phyloP scores from a whole-genome alignment of 768 basidiomycete genomes.

The Boletellus ananas region DNA sequence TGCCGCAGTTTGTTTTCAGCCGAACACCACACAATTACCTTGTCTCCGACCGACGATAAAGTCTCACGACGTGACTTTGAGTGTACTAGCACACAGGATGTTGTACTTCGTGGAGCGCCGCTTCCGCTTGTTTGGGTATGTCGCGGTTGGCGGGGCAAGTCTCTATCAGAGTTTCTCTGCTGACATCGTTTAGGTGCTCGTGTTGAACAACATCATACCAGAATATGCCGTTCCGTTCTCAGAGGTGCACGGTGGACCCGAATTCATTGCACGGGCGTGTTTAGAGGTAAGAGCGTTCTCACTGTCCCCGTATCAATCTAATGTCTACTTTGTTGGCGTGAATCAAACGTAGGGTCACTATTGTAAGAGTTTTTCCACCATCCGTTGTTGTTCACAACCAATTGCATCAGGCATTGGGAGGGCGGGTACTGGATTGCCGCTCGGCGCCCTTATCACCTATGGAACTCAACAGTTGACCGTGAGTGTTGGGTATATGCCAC shows the following conservation, averaged over 20 bases:
- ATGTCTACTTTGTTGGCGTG: background rate
- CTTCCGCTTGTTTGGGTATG: conserved; percentile 28
- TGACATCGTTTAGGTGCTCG: conserved; percentile 16
- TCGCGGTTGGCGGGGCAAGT: background rate
- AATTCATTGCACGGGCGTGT: conserved; percentile 26
- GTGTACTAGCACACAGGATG: conserved; percentile 7
- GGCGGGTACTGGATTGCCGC: conserved; percentile 25
- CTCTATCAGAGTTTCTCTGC: background rate
- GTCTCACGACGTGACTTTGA: conserved; percentile 5
- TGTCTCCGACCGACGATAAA: background rate
- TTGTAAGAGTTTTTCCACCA: conserved; percentile 14
- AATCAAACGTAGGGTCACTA: conserved; percentile 20
- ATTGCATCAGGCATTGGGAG: conserved; percentile 21
- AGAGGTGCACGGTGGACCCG: conserved; percentile 24
- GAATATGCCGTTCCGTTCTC: conserved; percentile 28
- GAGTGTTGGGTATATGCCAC: background rate
- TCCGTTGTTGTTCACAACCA: background rate
- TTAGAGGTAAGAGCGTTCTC: conserved; percentile 15
- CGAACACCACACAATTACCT: background rate
- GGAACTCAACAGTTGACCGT: conserved; percentile 24
- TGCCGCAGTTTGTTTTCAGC: conserved; percentile 18
- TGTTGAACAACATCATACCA: conserved; percentile 26
- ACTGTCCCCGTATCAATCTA: background rate
- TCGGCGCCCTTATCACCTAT: conserved; percentile 23
- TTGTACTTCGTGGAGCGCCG: conserved; percentile 20